Base-by-base conservation (phyloP, 805 yeast genomes). In the Yarrowia alimentaria region DNA sequence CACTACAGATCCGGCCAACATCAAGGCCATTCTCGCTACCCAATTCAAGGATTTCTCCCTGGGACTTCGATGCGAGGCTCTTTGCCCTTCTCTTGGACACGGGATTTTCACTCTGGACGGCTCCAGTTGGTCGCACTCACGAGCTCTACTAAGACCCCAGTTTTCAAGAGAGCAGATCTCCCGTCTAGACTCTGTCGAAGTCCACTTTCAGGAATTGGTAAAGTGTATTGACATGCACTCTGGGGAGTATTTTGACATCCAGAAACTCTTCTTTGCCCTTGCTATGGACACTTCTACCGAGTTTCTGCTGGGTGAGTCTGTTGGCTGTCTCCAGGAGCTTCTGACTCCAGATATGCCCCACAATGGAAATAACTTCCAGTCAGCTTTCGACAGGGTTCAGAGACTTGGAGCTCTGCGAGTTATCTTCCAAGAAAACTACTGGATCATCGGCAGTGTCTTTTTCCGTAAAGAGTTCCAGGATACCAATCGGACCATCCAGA, bases 21-120 rank as follows among this genome's bases (percentile, higher is more conserved):
- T 65, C 55, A 60, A 63, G 54, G 52, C 67, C 2, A 43, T 66
- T 10, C 56, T 64, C 17, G 61, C 68, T 10, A 61, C 65, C 7
- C 55, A 57, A 24, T n/a, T n/a, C n/a, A n/a, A n/a, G n/a, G n/a
- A n/a, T n/a, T n/a, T n/a, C n/a, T n/a, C n/a, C n/a, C n/a, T 65
- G n/a, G n/a, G n/a, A n/a, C n/a, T 33, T 4, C 57, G 71, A 5
- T 40, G 57, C 30, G 47, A 33, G 14, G 57, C 57, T 10, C 54
- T 67, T 25, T 51, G 38, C 13, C 65, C 64, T 10, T 42, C 66
- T 12, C 55, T 67, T 12, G 70, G 70, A 3, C 54, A 58, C 22
- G 71, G 71, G 0, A 67, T 67, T 31, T 67, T 67, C 58, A 67
- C 69, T 3, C 59, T 63, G 13, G 61, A 61, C 28, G 68, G 68